Conservation (phyloP, 2,329 filamentous ascomycete genomes). For the Exophiala alcalophila region DNA sequence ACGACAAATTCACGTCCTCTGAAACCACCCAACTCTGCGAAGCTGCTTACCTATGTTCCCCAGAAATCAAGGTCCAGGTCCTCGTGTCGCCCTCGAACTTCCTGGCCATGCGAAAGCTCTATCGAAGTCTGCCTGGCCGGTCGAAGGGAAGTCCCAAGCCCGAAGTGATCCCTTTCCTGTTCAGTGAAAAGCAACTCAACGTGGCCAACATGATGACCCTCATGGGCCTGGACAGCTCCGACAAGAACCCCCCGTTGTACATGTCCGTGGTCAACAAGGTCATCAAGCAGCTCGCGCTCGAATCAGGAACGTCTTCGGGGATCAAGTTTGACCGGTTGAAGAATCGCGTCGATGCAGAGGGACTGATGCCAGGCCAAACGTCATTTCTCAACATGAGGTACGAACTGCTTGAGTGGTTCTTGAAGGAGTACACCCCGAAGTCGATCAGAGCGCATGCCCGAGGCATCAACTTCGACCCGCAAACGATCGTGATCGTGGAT, state of each 20-base stretch:
- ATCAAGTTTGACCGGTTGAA: slow-evolving; percentile 49
- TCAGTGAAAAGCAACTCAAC: slow-evolving; percentile 50
- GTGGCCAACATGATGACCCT: slow-evolving; percentile 53
- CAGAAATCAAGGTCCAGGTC: slow-evolving; percentile 48
- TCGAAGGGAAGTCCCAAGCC: slow-evolving; percentile 37
- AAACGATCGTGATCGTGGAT: slow-evolving; percentile 64
- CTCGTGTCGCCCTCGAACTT: slow-evolving; percentile 52
- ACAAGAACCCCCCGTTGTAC: slow-evolving; percentile 48
- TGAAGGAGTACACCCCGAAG: slow-evolving; percentile 34
- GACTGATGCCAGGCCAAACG: slow-evolving; percentile 43
- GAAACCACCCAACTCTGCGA: slow-evolving; percentile 47
- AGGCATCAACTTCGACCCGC: slow-evolving; percentile 38
- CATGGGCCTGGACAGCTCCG: slow-evolving; percentile 50
- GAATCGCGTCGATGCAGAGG: background rate
- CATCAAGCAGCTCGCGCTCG: slow-evolving; percentile 50
- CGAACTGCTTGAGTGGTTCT: slow-evolving; percentile 62
- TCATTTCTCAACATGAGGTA: slow-evolving; percentile 59
- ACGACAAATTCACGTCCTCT: slow-evolving; percentile 54
- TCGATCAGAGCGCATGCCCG: background rate
- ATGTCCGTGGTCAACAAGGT: slow-evolving; percentile 48
- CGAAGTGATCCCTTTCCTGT: slow-evolving; percentile 44
- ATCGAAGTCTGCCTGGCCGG: slow-evolving; percentile 39
- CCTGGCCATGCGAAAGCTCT: slow-evolving; percentile 40
- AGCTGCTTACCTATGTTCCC: slow-evolving; percentile 53
- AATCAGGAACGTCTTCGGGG: slow-evolving; percentile 33